These are phyloP conservation scores for Grosmannia huntii DNA, from an alignment of 2,329 filamentous ascomycete genomes.

Conservation along the genomic window DNA sequence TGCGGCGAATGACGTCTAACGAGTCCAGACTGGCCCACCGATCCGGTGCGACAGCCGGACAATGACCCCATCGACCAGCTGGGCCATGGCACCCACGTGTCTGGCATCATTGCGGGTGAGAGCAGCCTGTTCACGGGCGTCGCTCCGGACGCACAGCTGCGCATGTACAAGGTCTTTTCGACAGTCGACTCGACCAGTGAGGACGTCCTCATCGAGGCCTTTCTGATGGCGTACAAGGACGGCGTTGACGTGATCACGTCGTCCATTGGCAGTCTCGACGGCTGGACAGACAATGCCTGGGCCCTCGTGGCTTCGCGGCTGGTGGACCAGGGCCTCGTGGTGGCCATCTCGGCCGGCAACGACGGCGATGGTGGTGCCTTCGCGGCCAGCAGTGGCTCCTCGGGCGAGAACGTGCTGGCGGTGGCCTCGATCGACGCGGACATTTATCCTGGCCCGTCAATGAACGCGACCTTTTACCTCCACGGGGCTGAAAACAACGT, in stretches of 20 bases:
- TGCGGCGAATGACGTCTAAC: not conserved
- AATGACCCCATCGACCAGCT: conserved; percentile 12
- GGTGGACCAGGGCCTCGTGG: conserved; percentile 38
- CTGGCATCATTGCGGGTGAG: conserved; percentile 15
- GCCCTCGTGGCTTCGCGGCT: conserved; percentile 37
- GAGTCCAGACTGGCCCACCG: not conserved
- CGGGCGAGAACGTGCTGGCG: conserved; percentile 24
- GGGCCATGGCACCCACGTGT: conserved; percentile 15
- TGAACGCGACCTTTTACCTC: conserved; percentile 7
- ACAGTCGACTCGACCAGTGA: conserved; percentile 16
- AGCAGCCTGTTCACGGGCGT: conserved; percentile 3
- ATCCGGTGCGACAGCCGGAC: conserved; percentile 6
- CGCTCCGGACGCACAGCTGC: not conserved
- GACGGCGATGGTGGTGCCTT: conserved; percentile 17
- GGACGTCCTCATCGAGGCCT: conserved; percentile 47
- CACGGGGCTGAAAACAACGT: conserved; percentile 4
- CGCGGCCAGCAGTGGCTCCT: conserved; percentile 3
- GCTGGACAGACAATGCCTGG: conserved; percentile 40
- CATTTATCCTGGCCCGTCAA: conserved; percentile 9
- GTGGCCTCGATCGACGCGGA: conserved; percentile 27
- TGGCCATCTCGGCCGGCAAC: conserved; percentile 38
- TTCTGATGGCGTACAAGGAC: conserved; percentile 45
- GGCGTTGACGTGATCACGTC: conserved; percentile 42
- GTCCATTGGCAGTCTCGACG: conserved; percentile 35
- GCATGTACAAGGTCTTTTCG: conserved; percentile 1